Conservation (phyloP, 441 rosid genomes). For the Pelargonium myrrhifolium region DNA sequence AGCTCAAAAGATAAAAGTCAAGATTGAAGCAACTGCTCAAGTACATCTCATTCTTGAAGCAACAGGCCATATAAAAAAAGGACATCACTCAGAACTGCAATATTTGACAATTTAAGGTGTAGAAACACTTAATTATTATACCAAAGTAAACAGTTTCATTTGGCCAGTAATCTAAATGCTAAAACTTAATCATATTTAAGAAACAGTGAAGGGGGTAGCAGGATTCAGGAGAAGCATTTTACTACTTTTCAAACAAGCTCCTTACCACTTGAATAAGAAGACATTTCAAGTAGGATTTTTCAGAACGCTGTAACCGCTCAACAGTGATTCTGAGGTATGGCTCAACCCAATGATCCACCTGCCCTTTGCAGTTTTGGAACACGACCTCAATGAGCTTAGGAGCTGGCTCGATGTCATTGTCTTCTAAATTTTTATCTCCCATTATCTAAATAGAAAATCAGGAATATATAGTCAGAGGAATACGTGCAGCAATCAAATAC, state of each 20-base stretch:
- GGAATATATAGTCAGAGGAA: neutral
- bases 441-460: conserved; percentile 42
- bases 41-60: neutral
- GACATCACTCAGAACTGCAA: too few relatives aligned
- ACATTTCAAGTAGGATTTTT: conserved; percentile 77
- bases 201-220: too few relatives aligned
- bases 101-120: too few relatives aligned
- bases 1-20: neutral
- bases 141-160: neutral
- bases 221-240: too few relatives aligned
- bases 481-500: too few relatives aligned
- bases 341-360: conserved; percentile 92
- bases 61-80: neutral
- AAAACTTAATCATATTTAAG: too few relatives aligned
- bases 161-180: neutral
- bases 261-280: conserved; percentile 95
- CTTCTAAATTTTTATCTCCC: conserved; percentile 83
- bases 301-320: conserved; percentile 66
- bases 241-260: neutral
- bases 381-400: conserved; percentile 89
- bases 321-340: conserved; percentile 82
- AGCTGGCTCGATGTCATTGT: conserved; percentile 83
- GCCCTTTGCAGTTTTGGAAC: conserved; percentile 92
- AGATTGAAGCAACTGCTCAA: neutral
- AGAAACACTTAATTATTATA: neutral